These are phyloP conservation scores for Orbilia oligospora DNA, from an alignment of 2,329 filamentous ascomycete genomes.

Conservation along the genomic window DNA sequence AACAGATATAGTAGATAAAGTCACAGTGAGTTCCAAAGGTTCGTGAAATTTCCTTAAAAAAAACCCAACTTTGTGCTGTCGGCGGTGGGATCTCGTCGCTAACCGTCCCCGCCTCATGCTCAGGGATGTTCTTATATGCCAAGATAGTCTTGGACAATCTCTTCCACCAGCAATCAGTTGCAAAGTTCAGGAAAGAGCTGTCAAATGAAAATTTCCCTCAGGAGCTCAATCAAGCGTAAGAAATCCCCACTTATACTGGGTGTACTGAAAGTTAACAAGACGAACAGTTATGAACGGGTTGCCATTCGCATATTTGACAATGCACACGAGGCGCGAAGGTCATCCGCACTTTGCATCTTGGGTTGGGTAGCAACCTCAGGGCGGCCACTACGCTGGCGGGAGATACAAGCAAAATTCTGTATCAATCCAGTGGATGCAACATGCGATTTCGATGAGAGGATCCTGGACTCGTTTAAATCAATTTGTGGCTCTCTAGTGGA, in stretches of 20 bases:
- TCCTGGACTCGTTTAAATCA: not conserved
- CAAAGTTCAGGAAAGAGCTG: constrained; percentile 62
- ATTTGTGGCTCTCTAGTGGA: constrained; percentile 16
- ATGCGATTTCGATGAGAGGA: not conserved
- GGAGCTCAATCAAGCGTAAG: constrained; percentile 60
- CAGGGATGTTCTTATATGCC: constrained; percentile 62
- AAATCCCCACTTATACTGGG: not conserved
- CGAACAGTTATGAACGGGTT: constrained; percentile 11
- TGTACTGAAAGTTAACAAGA: not conserved
- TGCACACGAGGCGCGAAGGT: not conserved
- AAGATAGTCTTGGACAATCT: constrained; percentile 63
- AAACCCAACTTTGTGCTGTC: no score
- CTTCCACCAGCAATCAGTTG: constrained; percentile 35
- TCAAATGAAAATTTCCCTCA: constrained; percentile 56
- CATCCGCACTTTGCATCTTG: not conserved
- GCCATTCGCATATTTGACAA: not conserved
- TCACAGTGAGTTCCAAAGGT: not conserved
- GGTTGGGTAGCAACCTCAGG: not conserved
- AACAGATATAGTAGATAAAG: not conserved
- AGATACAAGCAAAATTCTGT: constrained; percentile 17
- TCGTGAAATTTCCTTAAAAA: no score
- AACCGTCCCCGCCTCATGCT: no score
- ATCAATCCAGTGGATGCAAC: not conserved
- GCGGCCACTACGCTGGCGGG: not conserved
- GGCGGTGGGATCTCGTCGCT: no score